Percentiles rank a stretch among this genome's conserved stretches.
Evolutionary conservation across 495 filamentous ascomycete genomes (phyloP).

Genomic region (Hypoxylon intermedium): DNA sequence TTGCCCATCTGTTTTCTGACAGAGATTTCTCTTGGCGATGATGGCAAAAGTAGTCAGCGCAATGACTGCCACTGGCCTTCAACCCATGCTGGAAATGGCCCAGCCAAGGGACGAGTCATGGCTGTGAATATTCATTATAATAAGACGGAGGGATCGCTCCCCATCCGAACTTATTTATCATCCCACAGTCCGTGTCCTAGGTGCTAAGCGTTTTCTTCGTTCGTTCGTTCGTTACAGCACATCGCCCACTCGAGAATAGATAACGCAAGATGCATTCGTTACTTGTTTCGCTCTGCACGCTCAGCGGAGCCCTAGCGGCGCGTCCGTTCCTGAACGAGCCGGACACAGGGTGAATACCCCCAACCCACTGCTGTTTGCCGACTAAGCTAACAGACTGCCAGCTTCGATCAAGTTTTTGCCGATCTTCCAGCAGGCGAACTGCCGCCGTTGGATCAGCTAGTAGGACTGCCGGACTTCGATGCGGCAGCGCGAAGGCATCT

Average conservation of each 20-base stretch:
- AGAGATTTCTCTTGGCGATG: constrained; percentile 19
- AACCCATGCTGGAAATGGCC: constrained; percentile 3
- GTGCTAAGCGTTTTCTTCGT: background rate
- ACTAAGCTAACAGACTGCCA: constrained; percentile 12
- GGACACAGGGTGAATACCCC: constrained; percentile 35
- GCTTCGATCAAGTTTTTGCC: constrained; percentile 35
- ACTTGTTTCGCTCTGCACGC: constrained; percentile 15
- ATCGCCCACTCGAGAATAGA: background rate
- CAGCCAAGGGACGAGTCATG: background rate
- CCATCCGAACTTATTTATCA: background rate
- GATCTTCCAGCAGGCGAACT: constrained; percentile 35
- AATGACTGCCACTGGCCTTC: constrained; percentile 12
- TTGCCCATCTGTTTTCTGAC: constrained; percentile 1
- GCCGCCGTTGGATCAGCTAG: constrained; percentile 39
- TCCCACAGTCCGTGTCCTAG: background rate
- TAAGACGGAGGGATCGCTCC: constrained; percentile 15
- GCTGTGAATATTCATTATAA: background rate
- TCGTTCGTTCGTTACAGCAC: background rate
- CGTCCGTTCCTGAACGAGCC: constrained; percentile 42
- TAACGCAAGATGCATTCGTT: constrained; percentile 20
- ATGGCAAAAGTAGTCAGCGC: constrained; percentile 9
- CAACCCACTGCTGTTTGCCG: too few species aligned
- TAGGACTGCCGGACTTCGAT: constrained; percentile 48
- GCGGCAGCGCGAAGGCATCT: constrained; percentile 44
- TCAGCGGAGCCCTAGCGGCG: constrained; percentile 31